Percentiles rank a stretch among this genome's conserved stretches.
phyloP scores from a whole-genome alignment of 306 rosid species.

The Urtica urens region DNA sequence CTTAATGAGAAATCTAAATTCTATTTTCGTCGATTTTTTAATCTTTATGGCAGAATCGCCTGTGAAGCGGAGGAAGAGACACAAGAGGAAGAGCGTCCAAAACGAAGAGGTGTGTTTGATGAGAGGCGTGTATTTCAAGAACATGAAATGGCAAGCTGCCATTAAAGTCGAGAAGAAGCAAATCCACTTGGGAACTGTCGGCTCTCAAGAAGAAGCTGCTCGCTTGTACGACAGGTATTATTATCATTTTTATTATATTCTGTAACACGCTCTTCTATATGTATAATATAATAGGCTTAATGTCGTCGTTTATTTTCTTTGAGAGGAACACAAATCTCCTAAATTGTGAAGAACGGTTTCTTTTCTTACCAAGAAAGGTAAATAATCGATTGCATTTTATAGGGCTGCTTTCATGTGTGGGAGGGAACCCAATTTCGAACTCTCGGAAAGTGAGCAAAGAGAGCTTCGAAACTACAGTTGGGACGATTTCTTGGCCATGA shows the following conservation, averaged over 20 bases:
- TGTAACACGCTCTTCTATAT: neutral
- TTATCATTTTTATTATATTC: neutral
- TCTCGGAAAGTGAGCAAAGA: slow-evolving; percentile 55
- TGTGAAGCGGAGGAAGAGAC: slow-evolving; percentile 76
- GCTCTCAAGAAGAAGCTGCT: slow-evolving; percentile 94
- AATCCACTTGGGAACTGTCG: slow-evolving; percentile 87
- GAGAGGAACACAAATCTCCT: no score
- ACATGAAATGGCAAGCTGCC: slow-evolving; percentile 99
- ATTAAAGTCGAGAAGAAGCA: slow-evolving; percentile 96
- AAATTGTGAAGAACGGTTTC: no score
- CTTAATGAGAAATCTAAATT: neutral
- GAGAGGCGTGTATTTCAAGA: slow-evolving; percentile 92
- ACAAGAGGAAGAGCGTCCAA: slow-evolving; percentile 62
- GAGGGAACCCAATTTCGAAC: slow-evolving; percentile 88
- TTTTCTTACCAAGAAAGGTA: no score
- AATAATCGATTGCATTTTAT: no score
- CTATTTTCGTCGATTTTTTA: no score
- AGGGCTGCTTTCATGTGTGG: slow-evolving; percentile 99
- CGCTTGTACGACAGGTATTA: slow-evolving; percentile 73
- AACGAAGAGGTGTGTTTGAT: slow-evolving; percentile 64
- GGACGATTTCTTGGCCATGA: slow-evolving; percentile 81
- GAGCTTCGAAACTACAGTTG: slow-evolving; percentile 64
- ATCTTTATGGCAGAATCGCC: slow-evolving; percentile 74
- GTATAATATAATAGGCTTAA: neutral
- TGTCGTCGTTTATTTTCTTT: no score